Evolutionary conservation across 305 asterid genomes (phyloP).

Genomic region (Fraxinus platypoda): DNA sequence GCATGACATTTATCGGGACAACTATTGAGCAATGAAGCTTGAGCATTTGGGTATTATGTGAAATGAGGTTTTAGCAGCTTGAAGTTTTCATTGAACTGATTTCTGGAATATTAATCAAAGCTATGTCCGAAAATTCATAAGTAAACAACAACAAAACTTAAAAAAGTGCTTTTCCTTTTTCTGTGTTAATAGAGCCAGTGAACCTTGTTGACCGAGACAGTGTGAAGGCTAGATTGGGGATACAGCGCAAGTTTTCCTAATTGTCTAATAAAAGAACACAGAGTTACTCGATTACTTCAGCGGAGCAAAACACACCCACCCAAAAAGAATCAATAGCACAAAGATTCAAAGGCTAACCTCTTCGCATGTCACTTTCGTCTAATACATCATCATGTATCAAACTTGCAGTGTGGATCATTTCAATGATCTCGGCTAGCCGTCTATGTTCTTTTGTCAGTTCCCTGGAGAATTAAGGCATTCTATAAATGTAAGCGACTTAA

Average conservation of each 20-base stretch:
- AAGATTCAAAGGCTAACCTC: neutral
- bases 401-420: neutral
- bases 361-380: neutral
- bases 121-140: neutral
- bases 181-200: neutral
- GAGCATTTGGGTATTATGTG: neutral
- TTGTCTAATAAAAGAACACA: neutral
- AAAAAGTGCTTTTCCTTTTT: neutral
- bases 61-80: neutral
- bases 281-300: neutral
- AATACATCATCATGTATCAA: neutral
- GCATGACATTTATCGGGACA: neutral
- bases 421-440: neutral
- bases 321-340: neutral
- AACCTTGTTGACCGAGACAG: neutral
- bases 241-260: neutral
- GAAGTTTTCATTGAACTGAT: neutral
- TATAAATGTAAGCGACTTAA: neutral
- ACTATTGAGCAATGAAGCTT: neutral
- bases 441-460: neutral
- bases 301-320: neutral
- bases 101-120: neutral
- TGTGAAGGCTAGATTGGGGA: neutral
- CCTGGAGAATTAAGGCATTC: neutral
- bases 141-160: neutral